These are phyloP conservation scores for Phytophthora tubulina DNA, from an alignment of 352 stramenopile species.

Conservation along the genomic window DNA sequence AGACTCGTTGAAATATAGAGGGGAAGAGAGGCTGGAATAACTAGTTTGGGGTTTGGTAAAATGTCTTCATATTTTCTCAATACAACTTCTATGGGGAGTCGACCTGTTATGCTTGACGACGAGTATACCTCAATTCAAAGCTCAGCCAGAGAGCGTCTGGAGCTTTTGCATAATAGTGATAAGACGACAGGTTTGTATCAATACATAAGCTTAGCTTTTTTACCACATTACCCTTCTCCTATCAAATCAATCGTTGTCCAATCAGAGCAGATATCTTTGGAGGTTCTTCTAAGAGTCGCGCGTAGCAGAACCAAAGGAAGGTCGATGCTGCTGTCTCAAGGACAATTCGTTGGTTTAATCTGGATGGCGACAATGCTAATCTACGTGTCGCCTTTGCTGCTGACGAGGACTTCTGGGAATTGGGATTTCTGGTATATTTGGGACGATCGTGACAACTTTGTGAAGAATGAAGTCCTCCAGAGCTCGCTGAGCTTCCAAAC, in stretches of 20 bases:
- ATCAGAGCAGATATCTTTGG: conserved; percentile 10
- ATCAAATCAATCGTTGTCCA: conserved; percentile 10
- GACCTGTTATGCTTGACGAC: no score
- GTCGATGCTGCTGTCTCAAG: conserved; percentile 8
- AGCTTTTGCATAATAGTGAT: no score
- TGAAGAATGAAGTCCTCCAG: conserved; percentile 53
- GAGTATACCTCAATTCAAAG: no score
- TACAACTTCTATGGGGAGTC: no score
- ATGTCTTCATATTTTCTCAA: no score
- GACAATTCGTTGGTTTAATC: conserved; percentile 10
- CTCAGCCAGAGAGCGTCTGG: no score
- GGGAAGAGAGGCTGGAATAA: no score
- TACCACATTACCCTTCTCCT: conserved; percentile 2
- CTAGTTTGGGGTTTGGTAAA: no score
- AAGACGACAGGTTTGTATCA: not conserved
- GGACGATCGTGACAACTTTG: conserved; percentile 66
- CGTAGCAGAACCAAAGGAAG: not conserved
- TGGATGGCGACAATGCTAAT: not conserved
- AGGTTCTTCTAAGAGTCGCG: not conserved
- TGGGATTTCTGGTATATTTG: conserved; percentile 62
- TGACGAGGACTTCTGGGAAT: not conserved
- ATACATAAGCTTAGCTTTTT: not conserved
- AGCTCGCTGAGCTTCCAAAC: conserved; percentile 31
- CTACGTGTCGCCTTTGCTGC: conserved; percentile 19
- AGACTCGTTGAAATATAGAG: no score